phyloP scores from a whole-genome alignment of 2,329 filamentous ascomycete species.

The Fusarium aywerte region DNA sequence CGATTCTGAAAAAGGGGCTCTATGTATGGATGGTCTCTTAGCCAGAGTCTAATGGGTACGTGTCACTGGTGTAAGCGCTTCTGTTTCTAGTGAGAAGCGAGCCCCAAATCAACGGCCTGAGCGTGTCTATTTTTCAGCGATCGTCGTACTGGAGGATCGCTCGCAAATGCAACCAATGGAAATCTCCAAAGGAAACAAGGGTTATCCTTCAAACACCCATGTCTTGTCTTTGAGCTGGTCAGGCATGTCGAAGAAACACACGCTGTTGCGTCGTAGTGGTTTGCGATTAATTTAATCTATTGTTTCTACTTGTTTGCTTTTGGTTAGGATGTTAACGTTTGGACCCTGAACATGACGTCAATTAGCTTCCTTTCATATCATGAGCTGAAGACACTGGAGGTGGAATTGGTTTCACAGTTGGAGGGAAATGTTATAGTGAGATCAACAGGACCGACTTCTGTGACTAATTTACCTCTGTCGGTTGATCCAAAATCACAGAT shows the following conservation, averaged over 20 bases:
- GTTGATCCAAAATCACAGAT: no score
- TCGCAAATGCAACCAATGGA: constrained; percentile 18
- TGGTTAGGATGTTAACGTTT: background rate
- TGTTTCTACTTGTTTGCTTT: constrained; percentile 8
- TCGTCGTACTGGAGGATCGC: constrained; percentile 1
- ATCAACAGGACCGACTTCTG: background rate
- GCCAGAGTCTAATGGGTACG: background rate
- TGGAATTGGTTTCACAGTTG: no score
- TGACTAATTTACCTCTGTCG: background rate
- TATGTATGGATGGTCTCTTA: background rate
- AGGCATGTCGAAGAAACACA: background rate
- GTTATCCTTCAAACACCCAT: constrained; percentile 18
- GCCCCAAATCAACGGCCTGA: constrained; percentile 25
- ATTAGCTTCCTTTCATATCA: background rate
- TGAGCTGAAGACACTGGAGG: constrained; percentile 2
- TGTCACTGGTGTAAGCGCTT: constrained; percentile 34
- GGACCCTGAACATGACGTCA: constrained; percentile 32
- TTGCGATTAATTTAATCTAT: background rate
- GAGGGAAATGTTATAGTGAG: background rate
- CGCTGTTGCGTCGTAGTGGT: background rate
- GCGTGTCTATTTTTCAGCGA: constrained; percentile 12
- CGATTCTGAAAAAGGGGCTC: constrained; percentile 24
- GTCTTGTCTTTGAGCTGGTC: constrained; percentile 6
- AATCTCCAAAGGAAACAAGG: constrained; percentile 13
- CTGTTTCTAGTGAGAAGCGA: constrained; percentile 17